Evolutionary conservation across 345 rosid species (phyloP), one percentile per base, ranked within the genome.

Genomic region (Fremontodendron californicum): DNA sequence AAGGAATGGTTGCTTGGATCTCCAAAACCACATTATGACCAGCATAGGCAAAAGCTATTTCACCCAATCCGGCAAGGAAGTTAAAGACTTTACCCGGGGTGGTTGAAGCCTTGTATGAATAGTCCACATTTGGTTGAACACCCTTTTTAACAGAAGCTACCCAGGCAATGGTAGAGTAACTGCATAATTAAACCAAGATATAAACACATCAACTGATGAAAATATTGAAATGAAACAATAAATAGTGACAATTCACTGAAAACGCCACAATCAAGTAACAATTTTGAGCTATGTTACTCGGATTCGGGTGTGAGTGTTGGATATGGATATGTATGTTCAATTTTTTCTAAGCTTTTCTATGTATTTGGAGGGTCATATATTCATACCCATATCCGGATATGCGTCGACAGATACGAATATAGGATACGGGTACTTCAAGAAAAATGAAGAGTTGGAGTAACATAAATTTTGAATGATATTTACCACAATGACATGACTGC

Each of bases 1-100:
- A 94, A 73, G 96, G 94, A 9, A 94, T 90, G 1, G 98, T 94
- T 18, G 96, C 97, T 71, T 92, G 98, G 77, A 94, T 92, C 87
- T 94, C 97, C 74, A 92, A 49, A n/a, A 88, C 96, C 48, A 94
- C 94, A 49, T 88, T 91, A 80, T 94, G 97, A 5, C 96, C 96
- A 0, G 98, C 98, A 66, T 88, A 94, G 0, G 97, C 94, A 71
- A 94, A 94, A 29, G 93, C 92, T 19, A 94, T 84, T 3, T 91
- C 96, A 9, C 94, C 98, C 69, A 94, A 51, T 18, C 82, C 96
- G 21, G 85, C 86, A 27, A 94, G 77, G 88, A 94, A 91, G 74
- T 83, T 67, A 71, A 91, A 92, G n/a, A 89, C 35, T 19, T 9
- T 29, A 55, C 88, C 89, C 0, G 77, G 12, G 18, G 16, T 27